Percentiles rank a stretch among this genome's conserved stretches.
These are phyloP conservation scores for Jamesozyma piceae DNA, from an alignment of 805 yeast genomes.

Conservation along the genomic window DNA sequence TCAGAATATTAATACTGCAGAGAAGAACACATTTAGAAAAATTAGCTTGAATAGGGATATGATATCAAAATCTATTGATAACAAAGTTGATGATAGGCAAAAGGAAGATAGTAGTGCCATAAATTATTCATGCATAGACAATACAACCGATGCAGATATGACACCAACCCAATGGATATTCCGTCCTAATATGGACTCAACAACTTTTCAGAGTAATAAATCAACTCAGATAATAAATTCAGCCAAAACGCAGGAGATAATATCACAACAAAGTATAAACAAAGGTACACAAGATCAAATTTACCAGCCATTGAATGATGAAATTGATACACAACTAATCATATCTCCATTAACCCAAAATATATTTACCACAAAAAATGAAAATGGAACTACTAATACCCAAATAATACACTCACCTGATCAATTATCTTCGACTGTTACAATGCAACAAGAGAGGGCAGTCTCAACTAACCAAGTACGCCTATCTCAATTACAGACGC, in stretches of 20 bases:
- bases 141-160: conserved; percentile 12
- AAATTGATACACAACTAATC: conserved; percentile 8
- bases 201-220: conserved; percentile 8
- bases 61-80: background rate
- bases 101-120: background rate
- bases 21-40: background rate
- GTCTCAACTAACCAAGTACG: background rate
- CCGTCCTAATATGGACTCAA: conserved; percentile 5
- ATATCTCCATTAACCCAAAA: conserved; percentile 1
- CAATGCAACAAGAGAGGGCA: background rate
- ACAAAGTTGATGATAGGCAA: background rate
- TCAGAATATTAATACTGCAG: background rate
- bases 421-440: conserved; percentile 1
- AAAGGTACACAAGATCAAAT: background rate
- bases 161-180: conserved; percentile 11
- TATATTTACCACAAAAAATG: background rate
- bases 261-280: background rate
- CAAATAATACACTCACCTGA: conserved; percentile 12
- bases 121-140: conserved; percentile 11
- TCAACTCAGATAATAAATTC: conserved; percentile 17
- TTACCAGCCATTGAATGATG: background rate
- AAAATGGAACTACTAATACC: background rate
- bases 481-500: conserved; percentile 5
- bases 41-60: background rate
- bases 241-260: conserved; percentile 8